Evolutionary conservation across 805 yeast genomes (phyloP).

Genomic region (Naumovozyma castellii): DNA sequence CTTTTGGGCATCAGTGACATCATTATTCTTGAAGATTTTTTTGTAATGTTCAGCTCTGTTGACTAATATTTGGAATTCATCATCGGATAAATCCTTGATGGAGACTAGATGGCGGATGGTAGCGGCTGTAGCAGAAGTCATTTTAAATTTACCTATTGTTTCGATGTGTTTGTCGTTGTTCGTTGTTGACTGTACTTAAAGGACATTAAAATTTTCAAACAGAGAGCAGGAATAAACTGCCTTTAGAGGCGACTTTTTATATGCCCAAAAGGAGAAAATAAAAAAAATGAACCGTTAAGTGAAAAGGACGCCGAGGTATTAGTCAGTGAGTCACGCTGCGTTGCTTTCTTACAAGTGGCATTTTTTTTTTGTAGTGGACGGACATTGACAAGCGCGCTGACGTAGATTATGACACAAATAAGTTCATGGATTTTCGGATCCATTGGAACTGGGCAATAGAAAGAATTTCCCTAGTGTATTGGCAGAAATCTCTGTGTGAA

Average conservation of each 20-base stretch:
- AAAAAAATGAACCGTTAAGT: neutral
- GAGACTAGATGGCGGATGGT: conserved; percentile 62
- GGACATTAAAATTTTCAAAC: conserved; percentile 9
- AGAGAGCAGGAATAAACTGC: conserved; percentile 3
- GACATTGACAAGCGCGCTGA: neutral
- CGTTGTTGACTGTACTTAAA: conserved; percentile 27
- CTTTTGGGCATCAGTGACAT: conserved; percentile 28
- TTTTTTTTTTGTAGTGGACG: too few relatives aligned
- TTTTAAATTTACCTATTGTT: neutral
- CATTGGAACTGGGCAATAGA: neutral
- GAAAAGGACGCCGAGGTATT: neutral
- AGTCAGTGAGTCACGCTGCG: too few relatives aligned
- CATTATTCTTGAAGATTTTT: conserved; percentile 46
- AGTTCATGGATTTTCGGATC: too few relatives aligned
- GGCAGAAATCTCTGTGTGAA: neutral
- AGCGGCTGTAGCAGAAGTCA: neutral
- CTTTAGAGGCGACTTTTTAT: conserved; percentile 1
- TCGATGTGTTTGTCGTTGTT: conserved; percentile 3
- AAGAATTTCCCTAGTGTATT: neutral
- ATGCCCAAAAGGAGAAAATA: neutral
- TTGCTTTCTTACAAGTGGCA: too few relatives aligned
- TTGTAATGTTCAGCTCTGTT: conserved; percentile 72
- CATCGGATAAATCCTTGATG: conserved; percentile 64
- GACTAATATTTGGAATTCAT: conserved; percentile 65
- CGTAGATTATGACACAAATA: too few relatives aligned